phyloP scores from a whole-genome alignment of 202 grass and related monocot genomes.

The Dendrocalamus latiflorus region DNA sequence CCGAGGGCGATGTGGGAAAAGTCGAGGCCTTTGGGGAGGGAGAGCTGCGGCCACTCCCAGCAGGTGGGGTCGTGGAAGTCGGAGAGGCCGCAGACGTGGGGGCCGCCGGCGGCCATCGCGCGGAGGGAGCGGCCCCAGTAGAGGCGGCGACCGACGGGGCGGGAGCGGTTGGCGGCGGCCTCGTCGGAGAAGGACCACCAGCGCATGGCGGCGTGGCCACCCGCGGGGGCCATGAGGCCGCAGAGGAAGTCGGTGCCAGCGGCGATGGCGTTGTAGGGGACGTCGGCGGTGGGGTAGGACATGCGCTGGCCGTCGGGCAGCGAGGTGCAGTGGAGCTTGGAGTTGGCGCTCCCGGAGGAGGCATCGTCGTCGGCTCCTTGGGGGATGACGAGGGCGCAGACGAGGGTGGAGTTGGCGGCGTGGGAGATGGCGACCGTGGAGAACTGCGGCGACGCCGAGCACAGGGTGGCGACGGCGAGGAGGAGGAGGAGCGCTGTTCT shows the following conservation, averaged over 20 bases:
- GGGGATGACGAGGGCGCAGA: conserved; percentile 43
- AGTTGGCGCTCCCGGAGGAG: neutral
- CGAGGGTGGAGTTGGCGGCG: conserved; percentile 20
- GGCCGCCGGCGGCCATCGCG: conserved; percentile 49
- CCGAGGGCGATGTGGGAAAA: conserved; percentile 66
- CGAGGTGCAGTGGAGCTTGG: conserved; percentile 47
- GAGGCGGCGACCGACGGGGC: conserved; percentile 39
- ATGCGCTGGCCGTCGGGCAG: conserved; percentile 16
- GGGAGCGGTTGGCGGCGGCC: conserved; percentile 9
- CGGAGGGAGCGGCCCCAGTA: conserved; percentile 59
- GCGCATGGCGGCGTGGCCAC: conserved; percentile 54
- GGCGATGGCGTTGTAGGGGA: conserved; percentile 63
- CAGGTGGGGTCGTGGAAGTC: conserved; percentile 36
- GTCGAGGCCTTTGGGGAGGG: conserved; percentile 17
- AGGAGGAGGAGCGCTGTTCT: neutral
- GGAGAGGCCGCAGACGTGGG: conserved; percentile 60
- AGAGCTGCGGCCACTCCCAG: conserved; percentile 49
- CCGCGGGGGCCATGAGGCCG: conserved; percentile 45
- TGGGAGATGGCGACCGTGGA: conserved; percentile 54
- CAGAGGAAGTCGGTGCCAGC: conserved; percentile 53
- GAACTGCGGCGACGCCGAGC: conserved; percentile 36
- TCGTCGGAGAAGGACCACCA: conserved; percentile 72
- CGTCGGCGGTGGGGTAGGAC: conserved; percentile 32
- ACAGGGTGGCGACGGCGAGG: neutral
- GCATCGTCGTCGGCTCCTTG: neutral